A percentile compares a stretch with the other conserved stretches of the same genome.
phyloP scores from a whole-genome alignment of 352 stramenopile species.

The Albugo candida region DNA sequence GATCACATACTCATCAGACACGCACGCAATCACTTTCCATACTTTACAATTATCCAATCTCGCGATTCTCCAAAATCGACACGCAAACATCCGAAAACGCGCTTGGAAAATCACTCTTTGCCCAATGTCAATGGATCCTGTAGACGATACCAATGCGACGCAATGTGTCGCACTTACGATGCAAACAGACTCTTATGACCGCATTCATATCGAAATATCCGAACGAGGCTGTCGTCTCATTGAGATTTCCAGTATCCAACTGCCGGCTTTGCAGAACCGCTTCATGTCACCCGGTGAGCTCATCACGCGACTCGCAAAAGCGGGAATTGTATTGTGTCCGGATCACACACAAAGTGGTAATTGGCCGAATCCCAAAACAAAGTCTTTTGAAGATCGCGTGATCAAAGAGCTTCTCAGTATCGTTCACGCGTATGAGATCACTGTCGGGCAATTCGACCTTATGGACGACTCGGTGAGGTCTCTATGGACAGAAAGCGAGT shows the following conservation, averaged over 20 bases:
- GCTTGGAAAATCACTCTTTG: conserved; percentile 25
- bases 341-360: conserved; percentile 15
- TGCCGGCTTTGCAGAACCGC: conserved; percentile 16
- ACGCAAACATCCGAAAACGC: conserved; percentile 46
- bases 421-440: conserved; percentile 39
- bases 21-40: conserved; percentile 38
- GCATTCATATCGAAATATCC: conserved; percentile 49
- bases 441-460: conserved; percentile 17
- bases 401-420: conserved; percentile 48
- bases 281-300: conserved; percentile 33
- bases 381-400: conserved; percentile 43
- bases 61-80: conserved; percentile 41
- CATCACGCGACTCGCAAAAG: conserved; percentile 24
- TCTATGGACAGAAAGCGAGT: conserved; percentile 14
- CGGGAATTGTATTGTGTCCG: conserved; percentile 44
- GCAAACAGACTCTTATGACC: conserved; percentile 27
- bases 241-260: conserved; percentile 22
- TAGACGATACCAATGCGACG: conserved; percentile 1
- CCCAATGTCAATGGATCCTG: conserved; percentile 6
- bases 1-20: conserved; percentile 30
- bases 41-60: conserved; percentile 59
- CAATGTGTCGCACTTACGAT: conserved; percentile 23
- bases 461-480: conserved; percentile 3
- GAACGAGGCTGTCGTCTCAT: conserved; percentile 34
- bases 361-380: conserved; percentile 25